Base-by-base conservation (phyloP, 2,329 filamentous ascomycete genomes). In the Nakataea oryzae region DNA sequence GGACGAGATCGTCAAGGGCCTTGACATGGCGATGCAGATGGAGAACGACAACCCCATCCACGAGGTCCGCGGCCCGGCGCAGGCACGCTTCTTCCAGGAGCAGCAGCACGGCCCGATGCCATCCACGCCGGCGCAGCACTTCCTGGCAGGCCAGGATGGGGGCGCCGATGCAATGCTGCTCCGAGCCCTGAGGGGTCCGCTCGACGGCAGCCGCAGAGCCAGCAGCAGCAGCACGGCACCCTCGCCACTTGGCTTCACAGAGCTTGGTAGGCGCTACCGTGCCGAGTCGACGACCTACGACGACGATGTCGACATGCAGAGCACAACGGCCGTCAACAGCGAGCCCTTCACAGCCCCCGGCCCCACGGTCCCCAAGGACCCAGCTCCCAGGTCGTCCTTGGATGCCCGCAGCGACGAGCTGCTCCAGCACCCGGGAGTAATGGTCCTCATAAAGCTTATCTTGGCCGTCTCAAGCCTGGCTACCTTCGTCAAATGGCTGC, bases 1-100 rank as follows among this genome's bases (percentile, higher is more conserved):
- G n/a, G 57, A 62, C 32, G 60, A 58, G 9, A 28, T 62, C 9
- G 62, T 57, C 28, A 30, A 28, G 8, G 57, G 62, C 14, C 60
- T 63, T 6, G 54, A 62, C 27, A 30, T 57, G 60, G 62, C 62
- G 13, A 63, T 63, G 62, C 56, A 62, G 57, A 58, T 61, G 60
- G 57, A 62, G 41, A 63, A 63, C 24, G 47, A 58, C 9, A 41
- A 63, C 24, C 28, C 54, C n/a, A 13, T 24, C 14, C 17, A 41
- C n/a, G 59, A 60, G 57, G 32, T 63, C 17, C 50, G 59, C 9
- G 60, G 41, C 34, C 50, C 62, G n/a, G 47, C 29, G 26, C 57
- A 55, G 28, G 62, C 60, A 17, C 59, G 54, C 9, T 62, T 62
- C 57, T 58, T 13, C 57, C 30, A 58, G 57, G 30, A 41, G 28